phyloP scores from a whole-genome alignment of 805 yeast genomes.

The Saccharomycopsis babjevae region DNA sequence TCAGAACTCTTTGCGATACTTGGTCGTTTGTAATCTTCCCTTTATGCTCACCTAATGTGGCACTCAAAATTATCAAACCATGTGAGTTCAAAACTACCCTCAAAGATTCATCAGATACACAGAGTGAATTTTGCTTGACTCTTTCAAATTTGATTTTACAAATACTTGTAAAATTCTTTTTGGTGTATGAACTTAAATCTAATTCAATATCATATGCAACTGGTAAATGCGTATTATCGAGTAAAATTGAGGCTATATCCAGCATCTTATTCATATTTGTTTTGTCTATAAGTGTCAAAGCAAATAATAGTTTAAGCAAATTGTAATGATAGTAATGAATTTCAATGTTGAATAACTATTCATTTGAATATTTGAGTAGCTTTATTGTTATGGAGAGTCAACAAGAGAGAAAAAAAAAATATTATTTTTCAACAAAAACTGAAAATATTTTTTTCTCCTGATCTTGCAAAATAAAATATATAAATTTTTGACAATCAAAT shows the following conservation, averaged over 20 bases:
- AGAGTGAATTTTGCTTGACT: conserved; percentile 13
- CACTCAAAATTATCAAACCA: conserved; percentile 25
- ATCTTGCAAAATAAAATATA: too few species aligned
- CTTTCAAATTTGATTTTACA: conserved; percentile 23
- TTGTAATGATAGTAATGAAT: neutral
- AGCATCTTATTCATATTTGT: neutral
- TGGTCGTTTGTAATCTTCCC: conserved; percentile 32
- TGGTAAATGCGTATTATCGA: conserved; percentile 19
- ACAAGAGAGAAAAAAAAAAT: too few species aligned
- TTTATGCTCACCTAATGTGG: conserved; percentile 20
- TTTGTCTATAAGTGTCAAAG: neutral
- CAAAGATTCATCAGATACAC: conserved; percentile 18
- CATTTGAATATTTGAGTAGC: neutral
- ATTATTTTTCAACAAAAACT: too few species aligned
- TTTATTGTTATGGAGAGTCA: too few species aligned
- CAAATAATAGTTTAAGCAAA: neutral
- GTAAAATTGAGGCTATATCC: neutral
- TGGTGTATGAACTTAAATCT: conserved; percentile 32
- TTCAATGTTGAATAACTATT: neutral
- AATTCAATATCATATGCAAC: conserved; percentile 28
- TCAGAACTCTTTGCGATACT: conserved; percentile 28
- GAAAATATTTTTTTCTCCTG: too few species aligned
- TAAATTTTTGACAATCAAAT: neutral
- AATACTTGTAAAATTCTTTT: conserved; percentile 40
- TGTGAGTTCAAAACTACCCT: conserved; percentile 27